These are phyloP conservation scores for Trichoderma brevicompactum DNA, from an alignment of 2,329 filamentous ascomycete species.

Conservation along the genomic window DNA sequence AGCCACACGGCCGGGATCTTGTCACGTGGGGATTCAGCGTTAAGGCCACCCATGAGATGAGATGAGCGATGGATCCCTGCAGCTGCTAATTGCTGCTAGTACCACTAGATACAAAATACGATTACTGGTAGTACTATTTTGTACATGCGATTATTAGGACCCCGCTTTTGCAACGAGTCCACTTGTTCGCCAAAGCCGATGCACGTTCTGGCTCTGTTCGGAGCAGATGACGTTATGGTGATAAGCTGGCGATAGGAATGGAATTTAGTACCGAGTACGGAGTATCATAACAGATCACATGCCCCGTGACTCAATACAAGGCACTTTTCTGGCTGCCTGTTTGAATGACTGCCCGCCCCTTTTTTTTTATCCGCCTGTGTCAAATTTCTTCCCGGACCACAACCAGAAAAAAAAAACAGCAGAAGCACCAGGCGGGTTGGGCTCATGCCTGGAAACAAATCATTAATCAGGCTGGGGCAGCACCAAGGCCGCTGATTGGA, in stretches of 20 bases:
- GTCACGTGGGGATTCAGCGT: slow-evolving; percentile 15
- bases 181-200: slow-evolving; percentile 28
- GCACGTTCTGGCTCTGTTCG: slow-evolving; percentile 19
- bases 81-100: too few species aligned
- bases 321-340: neutral
- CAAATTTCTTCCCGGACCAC: neutral
- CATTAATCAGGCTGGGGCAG: slow-evolving; percentile 8
- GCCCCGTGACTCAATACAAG: neutral
- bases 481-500: neutral
- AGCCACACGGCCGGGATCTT: slow-evolving; percentile 37
- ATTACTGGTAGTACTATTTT: too few species aligned
- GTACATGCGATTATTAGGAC: neutral
- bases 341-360: too few species aligned
- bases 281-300: neutral
- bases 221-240: slow-evolving; percentile 23
- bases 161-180: slow-evolving; percentile 24
- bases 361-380: neutral
- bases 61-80: neutral
- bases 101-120: too few species aligned
- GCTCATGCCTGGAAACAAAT: neutral
- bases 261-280: neutral
- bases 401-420: neutral
- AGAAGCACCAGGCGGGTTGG: neutral
- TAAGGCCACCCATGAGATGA: slow-evolving; percentile 15
- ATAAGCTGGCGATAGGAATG: neutral